These are phyloP conservation scores for Calonectria multiphialidica DNA, from an alignment of 2,329 filamentous ascomycete species.

Conservation along the genomic window DNA sequence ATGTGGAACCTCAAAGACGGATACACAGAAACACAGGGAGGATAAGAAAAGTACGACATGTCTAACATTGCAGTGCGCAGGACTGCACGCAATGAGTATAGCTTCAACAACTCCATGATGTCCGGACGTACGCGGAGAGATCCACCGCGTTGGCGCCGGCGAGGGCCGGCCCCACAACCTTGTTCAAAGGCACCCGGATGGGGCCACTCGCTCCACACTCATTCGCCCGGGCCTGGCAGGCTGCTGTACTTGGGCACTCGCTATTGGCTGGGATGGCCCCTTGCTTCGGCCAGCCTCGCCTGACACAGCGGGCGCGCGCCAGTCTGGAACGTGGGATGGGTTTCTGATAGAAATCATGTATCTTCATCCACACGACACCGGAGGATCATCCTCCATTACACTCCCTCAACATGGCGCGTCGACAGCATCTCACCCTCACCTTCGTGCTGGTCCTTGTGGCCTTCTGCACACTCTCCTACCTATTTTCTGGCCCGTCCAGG, in stretches of 20 bases:
- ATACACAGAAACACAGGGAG: too few relatives aligned
- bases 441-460: slow-evolving; percentile 67
- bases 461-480: slow-evolving; percentile 69
- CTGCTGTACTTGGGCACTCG: slow-evolving; percentile 12
- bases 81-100: not conserved
- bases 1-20: not conserved
- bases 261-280: slow-evolving; percentile 30
- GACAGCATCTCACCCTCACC: slow-evolving; percentile 65
- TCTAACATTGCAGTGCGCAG: not conserved
- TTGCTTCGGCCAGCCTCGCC: slow-evolving; percentile 35
- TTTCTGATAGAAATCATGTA: slow-evolving; percentile 35
- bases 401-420: slow-evolving; percentile 61
- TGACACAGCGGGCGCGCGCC: slow-evolving; percentile 27
- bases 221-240: slow-evolving; percentile 29
- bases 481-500: slow-evolving; percentile 62
- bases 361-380: slow-evolving; percentile 27
- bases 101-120: not conserved
- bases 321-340: slow-evolving; percentile 18
- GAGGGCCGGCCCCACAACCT: slow-evolving; percentile 37
- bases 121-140: slow-evolving; percentile 19
- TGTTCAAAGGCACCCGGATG: slow-evolving; percentile 19
- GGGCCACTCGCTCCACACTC: not conserved
- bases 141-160: slow-evolving; percentile 32
- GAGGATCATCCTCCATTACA: slow-evolving; percentile 40
- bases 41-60: not conserved